A percentile compares a stretch with the other conserved stretches of the same genome.
Conservation (phyloP, 2,329 filamentous ascomycete genomes). For the Periconia sp. region DNA sequence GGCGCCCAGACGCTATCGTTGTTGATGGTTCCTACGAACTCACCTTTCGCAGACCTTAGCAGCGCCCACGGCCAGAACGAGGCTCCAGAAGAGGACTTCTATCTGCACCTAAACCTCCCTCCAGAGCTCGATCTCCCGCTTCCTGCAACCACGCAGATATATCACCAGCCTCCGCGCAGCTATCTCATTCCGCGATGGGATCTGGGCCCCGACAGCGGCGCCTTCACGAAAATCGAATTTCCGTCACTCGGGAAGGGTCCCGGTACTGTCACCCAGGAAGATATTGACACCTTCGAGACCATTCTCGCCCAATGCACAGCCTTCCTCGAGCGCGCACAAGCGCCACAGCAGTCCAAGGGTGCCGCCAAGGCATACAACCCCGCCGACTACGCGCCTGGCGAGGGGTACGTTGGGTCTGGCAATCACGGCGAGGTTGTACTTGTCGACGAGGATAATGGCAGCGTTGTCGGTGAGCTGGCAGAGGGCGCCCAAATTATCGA, state of each 20-base stretch:
- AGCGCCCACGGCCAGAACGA: conserved; percentile 64
- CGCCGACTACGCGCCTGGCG: conserved; percentile 76
- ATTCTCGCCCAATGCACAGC: conserved; percentile 98
- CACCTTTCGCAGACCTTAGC: conserved; percentile 65
- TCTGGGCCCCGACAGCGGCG: conserved; percentile 82
- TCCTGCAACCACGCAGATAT: conserved; percentile 95
- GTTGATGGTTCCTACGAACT: conserved; percentile 92
- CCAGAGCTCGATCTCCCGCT: conserved; percentile 93
- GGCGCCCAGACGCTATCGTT: conserved; percentile 91
- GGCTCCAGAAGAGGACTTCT: conserved; percentile 78
- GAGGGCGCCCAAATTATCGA: conserved; percentile 83
- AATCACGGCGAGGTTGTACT: conserved; percentile 80
- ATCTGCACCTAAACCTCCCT: conserved; percentile 91
- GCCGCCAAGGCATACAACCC: conserved; percentile 72
- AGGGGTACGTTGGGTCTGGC: conserved; percentile 69
- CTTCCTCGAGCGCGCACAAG: conserved; percentile 81
- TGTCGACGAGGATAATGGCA: conserved; percentile 94
- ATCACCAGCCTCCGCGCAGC: conserved; percentile 89
- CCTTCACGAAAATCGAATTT: conserved; percentile 94
- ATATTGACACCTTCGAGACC: conserved; percentile 95
- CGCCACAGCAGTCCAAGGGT: conserved; percentile 57
- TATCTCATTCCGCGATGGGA: conserved; percentile 98
- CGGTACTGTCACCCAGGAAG: conserved; percentile 77
- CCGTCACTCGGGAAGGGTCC: conserved; percentile 72
- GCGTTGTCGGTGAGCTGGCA: conserved; percentile 88